Base-by-base conservation (phyloP, 2,329 filamentous ascomycete species). In the Cytospora paraplurivora region DNA sequence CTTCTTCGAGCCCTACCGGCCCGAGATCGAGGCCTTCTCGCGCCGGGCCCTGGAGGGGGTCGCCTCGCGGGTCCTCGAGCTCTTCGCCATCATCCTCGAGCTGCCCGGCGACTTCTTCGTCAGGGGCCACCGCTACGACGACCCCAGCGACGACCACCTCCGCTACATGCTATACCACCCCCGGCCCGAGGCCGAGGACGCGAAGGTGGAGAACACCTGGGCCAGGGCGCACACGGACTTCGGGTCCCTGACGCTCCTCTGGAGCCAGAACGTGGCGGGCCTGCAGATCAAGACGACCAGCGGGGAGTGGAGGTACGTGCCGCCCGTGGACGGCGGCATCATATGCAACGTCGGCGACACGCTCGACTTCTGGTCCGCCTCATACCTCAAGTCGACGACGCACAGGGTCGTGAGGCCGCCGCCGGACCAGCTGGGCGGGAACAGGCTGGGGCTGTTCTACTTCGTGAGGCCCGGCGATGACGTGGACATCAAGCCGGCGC, bases 101-200 rank as follows among this genome's bases (percentile, higher is more conserved):
- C 74, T 87, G 0, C 80, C 82, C 0, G 79, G 82, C 49, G 81
- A 85, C 13, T 80, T 81, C 64, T 78, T 86, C 51, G 77, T 82
- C 19, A 77, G 77, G 7, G 76, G 79, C 54, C 84, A 86, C 68
- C 74, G 74, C 7, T 87, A 85, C 65, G 75, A 82, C 2, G 74
- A 78, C 37, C 75, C 79, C 17, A 80, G 80, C 51, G 83, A 85
- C 56, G 80, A 83, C 63, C 82, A 85, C 66, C 75, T 85, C 13
- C 80, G 84, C 8, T 85, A 84, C 71, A 85, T 85, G 82, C 76
- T 79, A 55, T 85, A 85, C 67, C 76, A 78, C 34, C 74, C 78
- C 0, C 77, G 82, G 8, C 73, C 74, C 0, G 67, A 74, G 17
- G 76, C 77, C 7, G 76, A 79, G 32, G 80, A 78, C 70, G 66